Evolutionary conservation across 108 stramenopile genomes (phyloP).

Genomic region (Nitzschia inconspicua): DNA sequence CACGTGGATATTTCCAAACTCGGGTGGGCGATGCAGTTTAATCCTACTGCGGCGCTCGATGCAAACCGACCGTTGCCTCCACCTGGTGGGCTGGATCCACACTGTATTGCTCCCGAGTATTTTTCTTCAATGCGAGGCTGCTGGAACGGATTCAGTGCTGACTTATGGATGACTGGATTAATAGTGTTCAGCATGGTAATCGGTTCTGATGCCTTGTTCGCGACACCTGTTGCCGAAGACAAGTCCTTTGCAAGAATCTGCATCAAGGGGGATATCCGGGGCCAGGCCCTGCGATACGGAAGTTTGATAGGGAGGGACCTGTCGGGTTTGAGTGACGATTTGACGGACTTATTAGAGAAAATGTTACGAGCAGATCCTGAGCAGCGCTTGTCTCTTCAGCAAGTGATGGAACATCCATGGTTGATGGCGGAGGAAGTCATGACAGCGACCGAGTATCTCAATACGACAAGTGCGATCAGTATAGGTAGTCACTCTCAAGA

Average conservation of each 20-base stretch:
- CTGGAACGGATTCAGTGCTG: conserved; percentile 67
- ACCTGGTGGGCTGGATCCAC: conserved; percentile 47
- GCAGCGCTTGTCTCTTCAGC: conserved; percentile 50
- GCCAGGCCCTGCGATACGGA: conserved; percentile 11
- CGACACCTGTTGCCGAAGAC: conserved; percentile 55
- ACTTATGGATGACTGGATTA: conserved; percentile 81
- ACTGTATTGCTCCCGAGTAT: conserved; percentile 68
- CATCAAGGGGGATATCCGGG: conserved; percentile 38
- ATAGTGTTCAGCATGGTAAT: conserved; percentile 75
- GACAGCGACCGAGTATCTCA: too few species aligned
- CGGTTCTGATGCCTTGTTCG: conserved; percentile 66
- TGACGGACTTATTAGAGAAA: conserved; percentile 59
- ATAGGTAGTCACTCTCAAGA: too few species aligned
- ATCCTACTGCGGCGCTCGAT: conserved; percentile 9
- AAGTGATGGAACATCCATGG: conserved; percentile 72
- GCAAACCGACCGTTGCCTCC: conserved; percentile 23
- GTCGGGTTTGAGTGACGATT: conserved; percentile 36
- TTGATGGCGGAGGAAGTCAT: conserved; percentile 14
- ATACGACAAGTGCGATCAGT: too few species aligned
- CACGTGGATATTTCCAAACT: conserved; percentile 43
- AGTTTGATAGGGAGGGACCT: conserved; percentile 22
- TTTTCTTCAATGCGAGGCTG: conserved; percentile 21
- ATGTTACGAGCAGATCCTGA: conserved; percentile 62
- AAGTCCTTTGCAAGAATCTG: conserved; percentile 54
- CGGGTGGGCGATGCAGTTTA: conserved; percentile 43